Conservation (phyloP, 1,284 basidiomycete genomes). For the Marasmius oreades region DNA sequence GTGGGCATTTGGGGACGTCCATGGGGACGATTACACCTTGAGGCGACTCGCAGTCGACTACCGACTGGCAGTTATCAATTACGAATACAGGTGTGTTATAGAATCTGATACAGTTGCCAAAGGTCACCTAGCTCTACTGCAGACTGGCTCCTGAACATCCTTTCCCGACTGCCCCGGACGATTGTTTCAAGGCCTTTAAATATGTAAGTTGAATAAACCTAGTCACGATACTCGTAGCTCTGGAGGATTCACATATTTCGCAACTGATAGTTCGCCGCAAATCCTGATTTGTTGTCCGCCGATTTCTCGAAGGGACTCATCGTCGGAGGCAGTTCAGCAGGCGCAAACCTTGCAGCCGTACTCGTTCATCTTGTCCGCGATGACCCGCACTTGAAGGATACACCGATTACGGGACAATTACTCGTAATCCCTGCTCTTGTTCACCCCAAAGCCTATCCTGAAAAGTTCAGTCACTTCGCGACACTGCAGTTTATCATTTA, state of each 20-base stretch:
- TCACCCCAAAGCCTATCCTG: background rate
- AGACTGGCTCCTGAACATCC: conserved; percentile 13
- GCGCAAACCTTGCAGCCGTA: background rate
- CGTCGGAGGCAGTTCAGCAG: background rate
- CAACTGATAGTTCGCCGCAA: background rate
- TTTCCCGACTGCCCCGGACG: conserved; percentile 7
- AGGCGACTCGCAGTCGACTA: background rate
- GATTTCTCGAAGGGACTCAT: background rate
- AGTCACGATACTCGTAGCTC: background rate
- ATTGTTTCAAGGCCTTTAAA: conserved; percentile 12
- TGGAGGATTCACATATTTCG: background rate
- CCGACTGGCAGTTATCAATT: background rate
- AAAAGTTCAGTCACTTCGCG: too few species aligned
- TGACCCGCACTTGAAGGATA: background rate
- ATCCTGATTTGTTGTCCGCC: background rate
- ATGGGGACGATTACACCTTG: background rate
- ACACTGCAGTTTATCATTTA: too few species aligned
- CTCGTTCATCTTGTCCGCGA: background rate
- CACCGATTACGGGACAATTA: background rate
- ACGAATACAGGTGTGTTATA: background rate
- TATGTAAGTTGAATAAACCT: too few species aligned
- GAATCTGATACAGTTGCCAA: background rate
- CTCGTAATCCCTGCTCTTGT: background rate
- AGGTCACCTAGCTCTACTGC: background rate
- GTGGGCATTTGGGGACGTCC: background rate